These are phyloP conservation scores for Actinomortierella ambigua DNA, from an alignment of 371 early-diverging fungal species.

Conservation along the genomic window DNA sequence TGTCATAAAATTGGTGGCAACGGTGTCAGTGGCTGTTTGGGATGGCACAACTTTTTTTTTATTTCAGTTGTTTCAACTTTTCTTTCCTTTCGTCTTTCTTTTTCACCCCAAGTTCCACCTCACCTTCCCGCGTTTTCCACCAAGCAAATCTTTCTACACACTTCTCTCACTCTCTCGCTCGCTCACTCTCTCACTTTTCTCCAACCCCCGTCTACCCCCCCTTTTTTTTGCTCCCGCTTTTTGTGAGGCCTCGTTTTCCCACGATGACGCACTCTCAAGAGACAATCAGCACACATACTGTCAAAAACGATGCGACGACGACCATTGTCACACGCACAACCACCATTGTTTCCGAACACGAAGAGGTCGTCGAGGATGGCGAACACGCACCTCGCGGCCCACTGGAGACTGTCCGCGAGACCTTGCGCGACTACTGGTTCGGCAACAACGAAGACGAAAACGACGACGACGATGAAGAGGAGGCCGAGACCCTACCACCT, in stretches of 20 bases:
- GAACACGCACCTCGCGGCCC: constrained; percentile 4
- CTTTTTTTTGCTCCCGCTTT: not conserved
- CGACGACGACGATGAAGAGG: constrained; percentile 13
- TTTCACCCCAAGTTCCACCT: no score
- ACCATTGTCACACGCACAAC: constrained; percentile 35
- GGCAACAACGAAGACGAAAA: constrained; percentile 13
- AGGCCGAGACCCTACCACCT: constrained; percentile 6
- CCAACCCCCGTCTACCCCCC: not conserved
- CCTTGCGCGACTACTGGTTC: constrained; percentile 39
- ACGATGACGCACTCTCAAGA: not conserved
- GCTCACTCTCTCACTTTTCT: not conserved
- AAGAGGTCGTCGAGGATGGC: constrained; percentile 18
- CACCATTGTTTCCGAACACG: constrained; percentile 34
- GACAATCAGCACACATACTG: constrained; percentile 28
- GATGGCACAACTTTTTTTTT: no score
- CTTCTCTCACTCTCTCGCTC: not conserved
- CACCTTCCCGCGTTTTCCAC: no score
- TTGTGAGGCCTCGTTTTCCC: not conserved
- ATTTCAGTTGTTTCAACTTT: no score
- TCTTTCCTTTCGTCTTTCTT: no score
- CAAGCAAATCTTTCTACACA: no score
- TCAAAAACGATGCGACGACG: constrained; percentile 28
- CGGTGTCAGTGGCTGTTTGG: no score
- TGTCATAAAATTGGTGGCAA: no score
- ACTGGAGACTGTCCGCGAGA: constrained; percentile 22